These are phyloP conservation scores for Populus hybrid DNA, from an alignment of 441 rosid species.

Conservation along the genomic window DNA sequence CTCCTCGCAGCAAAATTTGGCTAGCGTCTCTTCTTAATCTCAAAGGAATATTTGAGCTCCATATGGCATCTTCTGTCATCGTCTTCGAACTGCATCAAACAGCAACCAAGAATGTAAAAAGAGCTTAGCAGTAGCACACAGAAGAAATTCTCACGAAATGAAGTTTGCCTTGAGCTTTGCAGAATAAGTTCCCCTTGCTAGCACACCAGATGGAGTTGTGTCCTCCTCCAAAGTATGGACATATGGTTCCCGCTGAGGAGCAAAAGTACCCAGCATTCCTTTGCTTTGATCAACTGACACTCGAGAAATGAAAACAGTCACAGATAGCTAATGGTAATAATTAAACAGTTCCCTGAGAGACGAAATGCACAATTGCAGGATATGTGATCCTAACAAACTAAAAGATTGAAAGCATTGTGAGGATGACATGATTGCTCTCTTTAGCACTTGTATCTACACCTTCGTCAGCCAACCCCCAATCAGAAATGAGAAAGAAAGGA, in stretches of 20 bases:
- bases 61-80: slow-evolving; percentile 53
- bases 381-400: not conserved
- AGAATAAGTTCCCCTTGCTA: slow-evolving; percentile 73
- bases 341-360: not conserved
- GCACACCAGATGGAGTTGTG: slow-evolving; percentile 71
- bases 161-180: slow-evolving; percentile 65
- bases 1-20: not conserved
- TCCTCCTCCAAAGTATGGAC: slow-evolving; percentile 59
- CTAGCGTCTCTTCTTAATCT: slow-evolving; percentile 45
- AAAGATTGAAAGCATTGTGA: not conserved
- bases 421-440: not conserved
- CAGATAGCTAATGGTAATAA: not conserved
- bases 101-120: not conserved
- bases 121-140: not conserved
- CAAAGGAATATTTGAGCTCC: slow-evolving; percentile 50
- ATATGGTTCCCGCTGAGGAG: slow-evolving; percentile 64
- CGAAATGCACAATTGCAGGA: not conserved
- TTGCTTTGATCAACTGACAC: slow-evolving; percentile 60
- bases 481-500: not conserved
- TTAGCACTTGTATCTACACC: not conserved
- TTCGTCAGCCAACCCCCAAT: not conserved
- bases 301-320: slow-evolving; percentile 1
- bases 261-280: slow-evolving; percentile 87
- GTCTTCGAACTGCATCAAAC: slow-evolving; percentile 46
- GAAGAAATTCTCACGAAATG: not conserved